Evolutionary conservation across 2,329 filamentous ascomycete species (phyloP).

Genomic region (Shiraia sp.): DNA sequence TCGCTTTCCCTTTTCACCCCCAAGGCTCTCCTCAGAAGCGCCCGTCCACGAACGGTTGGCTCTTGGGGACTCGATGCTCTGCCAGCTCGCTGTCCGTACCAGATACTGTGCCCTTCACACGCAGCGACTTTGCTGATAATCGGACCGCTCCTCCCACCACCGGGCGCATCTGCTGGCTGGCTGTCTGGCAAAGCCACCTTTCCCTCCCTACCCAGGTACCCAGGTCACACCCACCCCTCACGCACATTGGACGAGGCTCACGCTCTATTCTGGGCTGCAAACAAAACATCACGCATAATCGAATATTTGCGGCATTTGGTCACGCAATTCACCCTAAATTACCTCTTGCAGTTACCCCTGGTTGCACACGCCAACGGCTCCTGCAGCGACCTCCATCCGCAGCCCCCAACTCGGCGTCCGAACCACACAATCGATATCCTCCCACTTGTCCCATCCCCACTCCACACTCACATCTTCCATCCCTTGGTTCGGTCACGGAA

Average conservation of each 20-base stretch:
- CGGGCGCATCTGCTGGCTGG: not conserved
- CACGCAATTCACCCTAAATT: too few species aligned
- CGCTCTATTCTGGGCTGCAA: constrained; percentile 20
- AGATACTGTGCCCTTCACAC: constrained; percentile 10
- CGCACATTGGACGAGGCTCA: constrained; percentile 7
- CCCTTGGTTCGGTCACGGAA: constrained; percentile 48
- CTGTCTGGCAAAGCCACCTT: too few species aligned
- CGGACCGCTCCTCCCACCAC: constrained; percentile 6
- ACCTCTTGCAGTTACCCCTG: not conserved
- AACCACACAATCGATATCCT: constrained; percentile 17
- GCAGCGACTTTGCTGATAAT: not conserved
- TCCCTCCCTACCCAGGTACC: not conserved
- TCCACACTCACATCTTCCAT: constrained; percentile 36
- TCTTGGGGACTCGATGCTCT: too few species aligned
- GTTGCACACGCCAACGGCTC: constrained; percentile 15
- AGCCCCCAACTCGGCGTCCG: constrained; percentile 24
- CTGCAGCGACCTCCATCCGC: constrained; percentile 17
- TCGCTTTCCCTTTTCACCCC: not conserved
- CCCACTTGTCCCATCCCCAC: constrained; percentile 8
- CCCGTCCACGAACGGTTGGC: constrained; percentile 19
- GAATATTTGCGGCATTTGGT: too few species aligned
- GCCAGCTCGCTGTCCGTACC: too few species aligned
- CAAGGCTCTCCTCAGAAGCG: constrained; percentile 20
- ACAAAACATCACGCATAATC: constrained; percentile 1
- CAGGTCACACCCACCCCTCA: constrained; percentile 4